Percentiles rank a stretch among this genome's conserved stretches.
phyloP scores from a whole-genome alignment of 305 asterid genomes.

The Fraxinus latifolia region DNA sequence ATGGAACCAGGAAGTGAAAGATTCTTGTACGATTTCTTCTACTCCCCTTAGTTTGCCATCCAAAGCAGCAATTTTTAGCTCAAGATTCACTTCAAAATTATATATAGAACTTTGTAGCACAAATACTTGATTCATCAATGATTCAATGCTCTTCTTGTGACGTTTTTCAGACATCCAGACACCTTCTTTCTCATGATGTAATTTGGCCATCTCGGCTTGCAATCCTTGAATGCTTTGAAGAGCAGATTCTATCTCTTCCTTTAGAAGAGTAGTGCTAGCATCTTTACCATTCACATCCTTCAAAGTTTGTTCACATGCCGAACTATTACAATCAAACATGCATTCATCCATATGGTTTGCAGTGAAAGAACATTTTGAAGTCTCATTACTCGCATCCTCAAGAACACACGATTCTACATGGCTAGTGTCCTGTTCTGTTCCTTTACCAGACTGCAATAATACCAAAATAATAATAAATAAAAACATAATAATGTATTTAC shows the following conservation, averaged over 20 bases:
- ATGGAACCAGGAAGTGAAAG: slow-evolving; percentile 53
- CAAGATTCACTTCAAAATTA: slow-evolving; percentile 55
- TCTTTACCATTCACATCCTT: slow-evolving; percentile 46
- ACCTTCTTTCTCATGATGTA: slow-evolving; percentile 61
- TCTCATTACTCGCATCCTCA: slow-evolving; percentile 28
- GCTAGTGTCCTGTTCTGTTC: slow-evolving; percentile 33
- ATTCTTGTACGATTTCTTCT: slow-evolving; percentile 50
- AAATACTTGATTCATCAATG: slow-evolving; percentile 44
- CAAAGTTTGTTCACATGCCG: slow-evolving; percentile 29
- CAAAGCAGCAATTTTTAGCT: slow-evolving; percentile 42
- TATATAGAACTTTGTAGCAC: slow-evolving; percentile 49
- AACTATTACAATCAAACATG: slow-evolving; percentile 20
- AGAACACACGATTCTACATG: slow-evolving; percentile 28
- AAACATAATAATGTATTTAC: neutral
- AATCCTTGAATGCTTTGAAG: slow-evolving; percentile 64
- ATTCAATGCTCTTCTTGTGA: slow-evolving; percentile 47
- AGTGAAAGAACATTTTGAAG: slow-evolving; percentile 11
- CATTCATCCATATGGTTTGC: slow-evolving; percentile 17
- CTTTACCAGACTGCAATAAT: slow-evolving; percentile 70
- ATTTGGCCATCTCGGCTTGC: slow-evolving; percentile 61
- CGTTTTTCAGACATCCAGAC: slow-evolving; percentile 50
- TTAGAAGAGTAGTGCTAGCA: slow-evolving; percentile 53
- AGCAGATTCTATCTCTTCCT: slow-evolving; percentile 71
- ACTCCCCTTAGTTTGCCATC: slow-evolving; percentile 54
- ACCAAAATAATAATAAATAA: slow-evolving; percentile 29